Base-by-base conservation (phyloP, 495 filamentous ascomycete species). In the Talaromyces stipitatus region DNA sequence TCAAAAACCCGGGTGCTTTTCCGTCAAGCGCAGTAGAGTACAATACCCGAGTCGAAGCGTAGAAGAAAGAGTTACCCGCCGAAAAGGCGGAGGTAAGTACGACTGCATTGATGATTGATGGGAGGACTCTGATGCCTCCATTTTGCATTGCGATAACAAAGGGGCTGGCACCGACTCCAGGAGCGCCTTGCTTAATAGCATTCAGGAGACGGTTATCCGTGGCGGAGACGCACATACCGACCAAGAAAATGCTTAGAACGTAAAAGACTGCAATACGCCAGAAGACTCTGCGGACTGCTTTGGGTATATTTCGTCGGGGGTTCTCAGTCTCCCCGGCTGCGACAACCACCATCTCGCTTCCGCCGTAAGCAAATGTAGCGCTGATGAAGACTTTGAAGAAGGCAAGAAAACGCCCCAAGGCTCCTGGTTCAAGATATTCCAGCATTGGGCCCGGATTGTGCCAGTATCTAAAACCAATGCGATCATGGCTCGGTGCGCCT, bases 221-320 rank as follows among this genome's bases (percentile, higher is more conserved):
- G 58, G 71, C 69, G 16, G 73, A 74, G 18, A 81, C 75, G 29
- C 80, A 72, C 5, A 85, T 73, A 55, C 82, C 82, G 60, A 85
- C 82, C 1, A 76, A 74, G 38, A 85, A 69, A 5, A 77, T 75
- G 12, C 72, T 78, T 18, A 83, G 64, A 48, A 80, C 66, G 70
- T 95, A 95, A 76, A 96, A 94, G 73, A 95, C 80, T 53, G 86
- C 67, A 64, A 96, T 90, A 52, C 91, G 87, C 78, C 88, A 92
- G 71, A 95, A 92, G 50, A 90, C 89, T 57, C 89, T 84, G 48
- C 85, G 86, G 10, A 85, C 85, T 5, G 91, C 91, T 57, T 80
- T 79, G 46, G 90, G 90, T 54, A 96, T 84, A 47, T 88, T 86
- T 62, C 82, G 84, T 32, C 85, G 76, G 2, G 91, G 91, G 60